Evolutionary conservation across 805 yeast genomes (phyloP).

Genomic region (Ogataea wickerhamii): DNA sequence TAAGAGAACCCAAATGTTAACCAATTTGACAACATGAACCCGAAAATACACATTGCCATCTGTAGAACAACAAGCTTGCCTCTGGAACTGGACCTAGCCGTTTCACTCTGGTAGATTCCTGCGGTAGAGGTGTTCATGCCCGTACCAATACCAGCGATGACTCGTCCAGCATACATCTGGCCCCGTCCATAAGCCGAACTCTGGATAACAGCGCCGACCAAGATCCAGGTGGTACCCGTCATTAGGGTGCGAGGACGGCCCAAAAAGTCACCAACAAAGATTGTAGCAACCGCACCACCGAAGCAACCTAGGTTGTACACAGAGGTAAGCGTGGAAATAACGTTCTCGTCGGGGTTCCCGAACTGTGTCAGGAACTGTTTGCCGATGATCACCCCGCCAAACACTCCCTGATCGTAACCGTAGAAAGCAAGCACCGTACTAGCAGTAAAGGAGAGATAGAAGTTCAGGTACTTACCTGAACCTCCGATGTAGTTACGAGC

Average conservation of each 20-base stretch:
- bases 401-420: slow-evolving; percentile 44
- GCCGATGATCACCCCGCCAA: slow-evolving; percentile 35
- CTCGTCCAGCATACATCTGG: slow-evolving; percentile 32
- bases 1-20: slow-evolving; percentile 34
- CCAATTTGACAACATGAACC: slow-evolving; percentile 35
- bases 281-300: slow-evolving; percentile 34
- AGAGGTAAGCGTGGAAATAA: slow-evolving; percentile 11
- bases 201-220: slow-evolving; percentile 25
- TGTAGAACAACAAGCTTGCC: slow-evolving; percentile 33
- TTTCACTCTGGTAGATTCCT: slow-evolving; percentile 35
- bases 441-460: slow-evolving; percentile 10
- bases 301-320: slow-evolving; percentile 15
- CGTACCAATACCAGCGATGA: slow-evolving; percentile 34
- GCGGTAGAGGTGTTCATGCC: slow-evolving; percentile 35
- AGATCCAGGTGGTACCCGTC: slow-evolving; percentile 24
- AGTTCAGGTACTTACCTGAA: slow-evolving; percentile 9
- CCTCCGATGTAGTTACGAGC: slow-evolving; percentile 12
- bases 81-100: slow-evolving; percentile 31
- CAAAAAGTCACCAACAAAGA: slow-evolving; percentile 30
- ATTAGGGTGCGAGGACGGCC: slow-evolving; percentile 16
- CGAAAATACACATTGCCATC: slow-evolving; percentile 27
- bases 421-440: slow-evolving; percentile 17
- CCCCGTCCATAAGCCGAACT: slow-evolving; percentile 17
- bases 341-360: slow-evolving; percentile 17
- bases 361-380: slow-evolving; percentile 28